These are phyloP conservation scores for Fusarium subglutinans DNA, from an alignment of 2,329 filamentous ascomycete genomes.

Conservation along the genomic window DNA sequence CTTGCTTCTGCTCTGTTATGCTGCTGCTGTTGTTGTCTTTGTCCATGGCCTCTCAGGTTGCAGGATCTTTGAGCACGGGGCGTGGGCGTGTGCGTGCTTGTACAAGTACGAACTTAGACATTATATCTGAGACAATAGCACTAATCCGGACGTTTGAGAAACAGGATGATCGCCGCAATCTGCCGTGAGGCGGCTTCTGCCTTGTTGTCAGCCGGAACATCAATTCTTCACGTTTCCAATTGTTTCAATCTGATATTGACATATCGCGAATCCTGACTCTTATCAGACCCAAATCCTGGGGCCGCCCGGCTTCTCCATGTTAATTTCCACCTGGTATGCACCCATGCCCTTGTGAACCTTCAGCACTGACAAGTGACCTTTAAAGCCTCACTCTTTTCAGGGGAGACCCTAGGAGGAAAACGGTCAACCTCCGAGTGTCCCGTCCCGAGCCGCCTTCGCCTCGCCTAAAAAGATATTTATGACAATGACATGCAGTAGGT, in stretches of 20 bases:
- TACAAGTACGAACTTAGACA: slow-evolving; percentile 24
- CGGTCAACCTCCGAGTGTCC: background rate
- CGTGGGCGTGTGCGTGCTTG: slow-evolving; percentile 11
- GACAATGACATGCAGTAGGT: background rate
- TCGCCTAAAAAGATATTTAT: background rate
- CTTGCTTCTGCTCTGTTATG: background rate
- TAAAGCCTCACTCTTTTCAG: background rate
- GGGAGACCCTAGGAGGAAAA: background rate
- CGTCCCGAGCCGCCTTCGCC: background rate
- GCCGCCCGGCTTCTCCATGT: background rate
- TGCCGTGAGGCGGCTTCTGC: background rate
- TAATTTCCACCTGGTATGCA: background rate
- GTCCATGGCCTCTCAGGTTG: slow-evolving; percentile 1
- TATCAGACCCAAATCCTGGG: background rate
- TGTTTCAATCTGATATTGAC: background rate
- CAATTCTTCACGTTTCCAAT: background rate
- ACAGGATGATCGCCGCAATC: slow-evolving; percentile 12
- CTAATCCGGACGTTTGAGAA: slow-evolving; percentile 14
- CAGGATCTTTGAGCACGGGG: slow-evolving; percentile 34
- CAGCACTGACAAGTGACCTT: background rate
- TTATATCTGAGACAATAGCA: slow-evolving; percentile 35
- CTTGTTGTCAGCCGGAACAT: background rate
- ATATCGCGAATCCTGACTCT: background rate
- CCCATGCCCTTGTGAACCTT: background rate
- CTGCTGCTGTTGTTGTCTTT: background rate